Evolutionary conservation across 2,329 filamentous ascomycete species (phyloP).

Genomic region (Fusarium chuoi): DNA sequence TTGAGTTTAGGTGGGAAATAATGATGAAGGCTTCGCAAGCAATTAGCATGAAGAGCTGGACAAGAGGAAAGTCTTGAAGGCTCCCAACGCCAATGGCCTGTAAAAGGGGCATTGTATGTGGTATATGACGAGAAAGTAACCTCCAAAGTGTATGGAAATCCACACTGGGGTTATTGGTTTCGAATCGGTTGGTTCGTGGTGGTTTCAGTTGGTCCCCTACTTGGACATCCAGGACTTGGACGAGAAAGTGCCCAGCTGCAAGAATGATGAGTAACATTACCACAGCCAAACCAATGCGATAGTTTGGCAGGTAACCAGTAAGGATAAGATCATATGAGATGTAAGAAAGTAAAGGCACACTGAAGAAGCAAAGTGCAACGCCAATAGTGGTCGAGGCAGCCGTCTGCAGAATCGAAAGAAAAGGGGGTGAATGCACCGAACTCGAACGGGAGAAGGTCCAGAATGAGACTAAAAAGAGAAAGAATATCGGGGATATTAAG

Average conservation of each 20-base stretch:
- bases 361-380: background rate
- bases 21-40: background rate
- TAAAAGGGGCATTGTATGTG: background rate
- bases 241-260: background rate
- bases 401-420: background rate
- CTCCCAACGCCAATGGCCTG: background rate
- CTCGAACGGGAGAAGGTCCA: background rate
- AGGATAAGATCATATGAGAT: background rate
- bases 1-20: background rate
- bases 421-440: background rate
- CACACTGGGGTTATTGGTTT: background rate
- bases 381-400: background rate
- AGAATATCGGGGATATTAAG: background rate
- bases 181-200: rapidly evolving
- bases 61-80: background rate
- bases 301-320: background rate
- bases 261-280: background rate
- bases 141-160: background rate
- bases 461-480: background rate
- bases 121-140: background rate
- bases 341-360: background rate
- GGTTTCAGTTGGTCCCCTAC: background rate
- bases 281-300: background rate
- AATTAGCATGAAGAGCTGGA: background rate
- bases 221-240: background rate